Evolutionary conservation across 345 rosid species (phyloP), one percentile per base, ranked within the genome.

Genomic region (thale cress (Arabidopsis thaliana)): DNA sequence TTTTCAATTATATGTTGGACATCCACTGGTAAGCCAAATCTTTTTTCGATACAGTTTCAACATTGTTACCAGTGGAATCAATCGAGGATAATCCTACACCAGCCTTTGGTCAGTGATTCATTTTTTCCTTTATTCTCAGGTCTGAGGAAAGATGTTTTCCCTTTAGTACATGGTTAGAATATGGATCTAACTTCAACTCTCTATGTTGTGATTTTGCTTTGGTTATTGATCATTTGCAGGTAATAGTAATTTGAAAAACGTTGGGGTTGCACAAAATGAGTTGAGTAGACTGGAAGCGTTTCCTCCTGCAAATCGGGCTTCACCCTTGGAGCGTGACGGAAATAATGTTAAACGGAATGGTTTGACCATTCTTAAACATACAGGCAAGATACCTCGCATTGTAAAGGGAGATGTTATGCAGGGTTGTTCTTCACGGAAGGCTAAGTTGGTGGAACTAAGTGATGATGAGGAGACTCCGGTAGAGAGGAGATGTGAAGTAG

Each of bases 251-350:
- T 72, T 50, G 57, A 72, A 59, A 28, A 30, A 66, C 25, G 34
- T 66, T 58, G 67, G 73, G 20, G 45, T 25, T 59, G 37, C 64
- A 66, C 48, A 24, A 36, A 60, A 13, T 59, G 78, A 67, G 36
- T 59, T 59, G 58, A 74, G 76, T 78, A 84, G 72, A 73, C 50
- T 88, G 45, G 73, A 76, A 70, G 89, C 75, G 59, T 66, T 87
- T 75, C 84, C 82, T 81, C 93, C 99, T 61, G 98, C 98, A 34
- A 92, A 92, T 79, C 84, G 83, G 37, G 81, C 93, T 60, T 86
- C 85, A 82, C 84, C 86, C 69, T 74, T 74, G 77, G 83, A 77
- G 50, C 56, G 37, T 55, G 82, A 65, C 66, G 85, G 74, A 40
- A 79, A 67, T 45, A 67, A 61, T 77, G 66, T 81, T 48, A 84